Conservation (phyloP, 768 basidiomycete genomes). For the Mycena capillaripes region DNA sequence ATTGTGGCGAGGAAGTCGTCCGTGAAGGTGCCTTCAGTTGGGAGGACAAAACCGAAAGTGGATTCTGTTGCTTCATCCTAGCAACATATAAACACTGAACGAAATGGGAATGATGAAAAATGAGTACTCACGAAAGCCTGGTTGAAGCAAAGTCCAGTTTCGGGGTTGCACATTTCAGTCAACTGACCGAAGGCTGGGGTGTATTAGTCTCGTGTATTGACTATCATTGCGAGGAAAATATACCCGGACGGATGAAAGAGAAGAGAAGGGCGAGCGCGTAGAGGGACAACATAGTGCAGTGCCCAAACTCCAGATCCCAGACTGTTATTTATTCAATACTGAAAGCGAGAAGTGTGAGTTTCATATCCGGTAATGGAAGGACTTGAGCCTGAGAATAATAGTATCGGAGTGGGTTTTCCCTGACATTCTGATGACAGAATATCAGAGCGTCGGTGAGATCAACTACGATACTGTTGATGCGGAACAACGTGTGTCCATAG, state of each 20-base stretch:
- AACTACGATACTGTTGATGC: too few relatives aligned
- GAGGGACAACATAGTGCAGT: not conserved
- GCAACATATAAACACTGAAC: not conserved
- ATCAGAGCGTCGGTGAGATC: too few relatives aligned
- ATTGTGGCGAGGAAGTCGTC: not conserved
- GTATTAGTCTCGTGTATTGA: not conserved
- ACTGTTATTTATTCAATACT: not conserved
- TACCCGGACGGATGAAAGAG: not conserved
- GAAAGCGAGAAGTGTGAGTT: not conserved
- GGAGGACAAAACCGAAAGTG: slow-evolving; percentile 3
- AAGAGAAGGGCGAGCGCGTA: not conserved
- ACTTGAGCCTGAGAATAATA: too few relatives aligned
- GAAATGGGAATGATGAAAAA: not conserved
- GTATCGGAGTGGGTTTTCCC: too few relatives aligned
- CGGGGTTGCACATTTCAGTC: not conserved
- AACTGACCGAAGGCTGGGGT: not conserved
- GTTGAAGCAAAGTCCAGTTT: slow-evolving; percentile 1
- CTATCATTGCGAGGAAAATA: not conserved
- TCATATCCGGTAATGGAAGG: too few relatives aligned
- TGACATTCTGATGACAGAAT: too few relatives aligned
- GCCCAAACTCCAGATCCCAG: not conserved
- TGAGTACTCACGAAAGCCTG: not conserved
- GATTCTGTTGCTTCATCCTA: not conserved
- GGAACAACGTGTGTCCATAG: too few relatives aligned
- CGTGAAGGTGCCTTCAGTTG: not conserved